A percentile compares a stretch with the other conserved stretches of the same genome.
Conservation (phyloP, 73 alveolate species). For the Tetrahymena thermophila region DNA sequence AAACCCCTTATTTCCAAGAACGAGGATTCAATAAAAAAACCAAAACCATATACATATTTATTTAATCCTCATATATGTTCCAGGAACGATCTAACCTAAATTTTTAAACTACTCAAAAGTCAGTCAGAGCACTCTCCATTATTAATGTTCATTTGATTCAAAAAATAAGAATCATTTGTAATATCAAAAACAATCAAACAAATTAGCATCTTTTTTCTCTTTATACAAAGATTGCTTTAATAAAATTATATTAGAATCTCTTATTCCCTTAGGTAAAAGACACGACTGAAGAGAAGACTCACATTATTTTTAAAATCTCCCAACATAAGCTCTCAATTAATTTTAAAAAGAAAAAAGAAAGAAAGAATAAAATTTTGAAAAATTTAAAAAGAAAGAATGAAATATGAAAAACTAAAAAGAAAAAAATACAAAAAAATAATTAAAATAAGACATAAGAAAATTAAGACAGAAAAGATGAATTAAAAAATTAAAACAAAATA, state of each 20-base stretch:
- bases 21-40: background rate
- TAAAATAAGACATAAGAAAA: no score
- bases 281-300: background rate
- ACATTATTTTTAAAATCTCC: background rate
- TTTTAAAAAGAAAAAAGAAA: background rate
- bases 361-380: background rate
- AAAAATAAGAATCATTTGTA: background rate
- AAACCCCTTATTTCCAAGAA: background rate
- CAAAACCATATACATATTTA: background rate
- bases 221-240: background rate
- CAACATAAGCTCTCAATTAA: background rate
- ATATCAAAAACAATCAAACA: background rate
- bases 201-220: background rate
- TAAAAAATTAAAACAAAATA: no score
- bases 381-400: background rate
- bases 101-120: background rate
- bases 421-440: background rate
- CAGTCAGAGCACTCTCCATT: background rate
- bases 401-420: background rate
- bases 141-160: background rate
- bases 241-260: background rate
- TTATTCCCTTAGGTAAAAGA: background rate
- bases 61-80: background rate
- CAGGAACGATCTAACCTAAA: background rate
- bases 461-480: no score